Evolutionary conservation across 139 green algal species (phyloP).

Genomic region (Chloropicon primus): DNA sequence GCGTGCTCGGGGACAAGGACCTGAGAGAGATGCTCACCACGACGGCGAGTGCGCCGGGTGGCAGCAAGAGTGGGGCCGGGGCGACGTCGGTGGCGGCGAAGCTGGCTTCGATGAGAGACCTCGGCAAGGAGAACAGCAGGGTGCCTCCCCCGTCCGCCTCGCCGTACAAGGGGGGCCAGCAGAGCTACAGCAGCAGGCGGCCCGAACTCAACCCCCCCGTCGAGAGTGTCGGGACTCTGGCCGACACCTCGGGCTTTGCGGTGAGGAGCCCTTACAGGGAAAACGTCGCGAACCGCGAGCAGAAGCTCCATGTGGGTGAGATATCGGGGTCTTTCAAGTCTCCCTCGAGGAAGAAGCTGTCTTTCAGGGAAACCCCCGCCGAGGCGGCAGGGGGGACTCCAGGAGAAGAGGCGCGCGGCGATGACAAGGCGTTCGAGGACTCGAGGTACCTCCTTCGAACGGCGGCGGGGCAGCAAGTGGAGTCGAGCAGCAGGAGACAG

Average conservation of each 20-base stretch:
- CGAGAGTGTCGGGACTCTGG: too few species aligned
- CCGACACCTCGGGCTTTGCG: neutral
- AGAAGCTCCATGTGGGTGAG: neutral
- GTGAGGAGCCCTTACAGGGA: neutral
- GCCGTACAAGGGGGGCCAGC: too few species aligned
- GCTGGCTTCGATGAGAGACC: neutral
- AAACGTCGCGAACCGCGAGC: neutral
- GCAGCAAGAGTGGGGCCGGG: neutral
- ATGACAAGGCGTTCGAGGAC: neutral
- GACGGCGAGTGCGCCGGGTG: neutral
- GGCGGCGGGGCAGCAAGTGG: too few species aligned
- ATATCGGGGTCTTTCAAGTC: neutral
- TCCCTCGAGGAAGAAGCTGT: neutral
- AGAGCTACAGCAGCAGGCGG: too few species aligned
- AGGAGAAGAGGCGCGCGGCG: neutral
- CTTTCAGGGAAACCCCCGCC: neutral
- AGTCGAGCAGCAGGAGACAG: neutral
- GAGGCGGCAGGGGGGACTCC: neutral
- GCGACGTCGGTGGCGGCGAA: neutral
- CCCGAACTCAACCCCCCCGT: too few species aligned
- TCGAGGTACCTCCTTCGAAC: neutral
- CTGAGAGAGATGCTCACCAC: neutral
- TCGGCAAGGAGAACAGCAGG: neutral
- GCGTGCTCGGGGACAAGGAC: conserved; percentile 14
- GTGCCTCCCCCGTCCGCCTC: neutral